Base-by-base conservation (phyloP, 2,329 filamentous ascomycete species). In the Zasmidium citrigriseum region DNA sequence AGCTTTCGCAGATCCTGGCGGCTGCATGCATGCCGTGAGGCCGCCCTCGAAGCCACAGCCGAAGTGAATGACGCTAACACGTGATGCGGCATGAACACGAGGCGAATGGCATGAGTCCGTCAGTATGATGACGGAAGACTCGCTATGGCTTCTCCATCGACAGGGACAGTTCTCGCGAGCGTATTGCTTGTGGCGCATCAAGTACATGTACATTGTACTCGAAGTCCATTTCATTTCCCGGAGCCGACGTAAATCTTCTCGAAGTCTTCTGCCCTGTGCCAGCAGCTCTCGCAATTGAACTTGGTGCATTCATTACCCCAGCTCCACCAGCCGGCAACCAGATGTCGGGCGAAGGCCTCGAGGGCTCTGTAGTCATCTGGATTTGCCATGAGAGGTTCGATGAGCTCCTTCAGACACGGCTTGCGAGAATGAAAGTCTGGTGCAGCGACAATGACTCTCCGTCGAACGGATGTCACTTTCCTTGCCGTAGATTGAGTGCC, bases 351-450 rank as follows among this genome's bases (percentile, higher is more conserved):
- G 75, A 93, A 95, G 1, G 93, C 78, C 73, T 95, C 90, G n/a
- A 93, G 76, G 2, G 83, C 89, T 16, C 71, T 68, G 64, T 85
- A 87, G 2, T 77, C 72, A 2, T 68, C 63, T 0, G 68, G 53
- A 23, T 71, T 27, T 1, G 77, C 77, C 24, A 90, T 67, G n/a
- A 86, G 67, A 3, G 79, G 75, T 54, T 83, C 80, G 50, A 91
- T 82, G 21, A 90, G 64, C 2, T 73, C 68, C 59, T 86, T 85
- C 55, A 93, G 69, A 67, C 86, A 90, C 2, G 90, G 90, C 70
- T 95, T 95, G 49, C 90, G 78, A 0, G 90, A 93, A 73, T 95
- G 90, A 3, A 90, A 65, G 70, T 93, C 90, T 1, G 89, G 88
- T 21, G 90, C 89, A 1, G 83, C 86, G 9, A 90, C 72, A 27